Conservation (phyloP, 2,329 filamentous ascomycete species). For the Helminthosporium solani region DNA sequence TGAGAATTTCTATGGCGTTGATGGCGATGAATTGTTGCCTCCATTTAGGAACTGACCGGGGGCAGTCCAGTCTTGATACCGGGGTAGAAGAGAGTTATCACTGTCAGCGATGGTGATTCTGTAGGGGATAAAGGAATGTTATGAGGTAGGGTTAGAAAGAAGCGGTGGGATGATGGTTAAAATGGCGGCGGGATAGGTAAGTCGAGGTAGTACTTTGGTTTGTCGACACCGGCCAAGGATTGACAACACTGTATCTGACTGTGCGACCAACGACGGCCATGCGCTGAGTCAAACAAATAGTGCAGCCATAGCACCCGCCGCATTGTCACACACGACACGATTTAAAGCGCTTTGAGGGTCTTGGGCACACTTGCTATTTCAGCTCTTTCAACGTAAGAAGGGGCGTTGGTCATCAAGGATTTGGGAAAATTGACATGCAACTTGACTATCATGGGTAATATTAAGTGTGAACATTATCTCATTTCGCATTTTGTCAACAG, state of each 20-base stretch:
- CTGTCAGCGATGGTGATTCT: neutral
- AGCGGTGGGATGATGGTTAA: neutral
- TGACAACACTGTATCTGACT: neutral
- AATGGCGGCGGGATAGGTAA: neutral
- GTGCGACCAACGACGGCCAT: neutral
- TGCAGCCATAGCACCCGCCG: neutral
- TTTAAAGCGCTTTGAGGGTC: neutral
- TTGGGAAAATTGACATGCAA: too few species aligned
- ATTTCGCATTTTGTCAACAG: constrained; percentile 16
- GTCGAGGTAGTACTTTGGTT: too few species aligned
- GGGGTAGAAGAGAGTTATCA: neutral
- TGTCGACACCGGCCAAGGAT: neutral
- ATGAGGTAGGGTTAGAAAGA: neutral
- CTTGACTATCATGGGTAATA: too few species aligned
- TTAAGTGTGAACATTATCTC: constrained; percentile 7
- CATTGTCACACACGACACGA: neutral
- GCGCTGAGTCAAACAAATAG: neutral
- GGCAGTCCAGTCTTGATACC: neutral
- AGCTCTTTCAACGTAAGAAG: too few species aligned
- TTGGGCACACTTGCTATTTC: neutral
- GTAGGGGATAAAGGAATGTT: neutral
- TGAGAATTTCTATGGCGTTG: neutral
- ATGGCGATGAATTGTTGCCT: neutral
- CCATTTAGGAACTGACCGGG: neutral
- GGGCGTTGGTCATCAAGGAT: too few species aligned